Percentiles rank a stretch among this genome's conserved stretches.
phyloP scores from a whole-genome alignment of 768 basidiomycete species.

The Tephrocybe sp. region DNA sequence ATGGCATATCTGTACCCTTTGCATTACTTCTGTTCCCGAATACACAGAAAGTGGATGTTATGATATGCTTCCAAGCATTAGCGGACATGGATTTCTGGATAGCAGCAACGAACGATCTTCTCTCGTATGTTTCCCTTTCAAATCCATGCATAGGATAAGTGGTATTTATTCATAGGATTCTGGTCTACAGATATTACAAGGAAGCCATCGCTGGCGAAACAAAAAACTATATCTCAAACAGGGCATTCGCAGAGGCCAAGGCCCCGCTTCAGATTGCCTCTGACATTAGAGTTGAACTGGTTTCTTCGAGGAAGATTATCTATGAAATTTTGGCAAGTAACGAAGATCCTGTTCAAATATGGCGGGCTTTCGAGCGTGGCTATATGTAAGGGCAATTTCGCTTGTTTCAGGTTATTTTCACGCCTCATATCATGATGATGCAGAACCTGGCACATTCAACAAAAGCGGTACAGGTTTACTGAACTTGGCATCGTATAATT shows the following conservation, averaged over 20 bases:
- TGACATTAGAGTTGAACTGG: conserved; percentile 16
- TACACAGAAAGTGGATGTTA: not conserved
- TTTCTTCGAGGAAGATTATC: conserved; percentile 4
- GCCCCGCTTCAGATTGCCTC: conserved; percentile 5
- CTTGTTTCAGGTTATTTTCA: not conserved
- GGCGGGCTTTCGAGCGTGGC: conserved; percentile 15
- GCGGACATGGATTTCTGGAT: conserved; percentile 1
- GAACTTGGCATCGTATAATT: no score
- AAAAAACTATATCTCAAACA: conserved; percentile 17
- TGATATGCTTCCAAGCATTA: not conserved
- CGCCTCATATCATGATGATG: not conserved
- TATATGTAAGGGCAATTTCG: conserved; percentile 10
- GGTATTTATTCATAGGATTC: no score
- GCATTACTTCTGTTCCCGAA: not conserved
- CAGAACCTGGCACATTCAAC: conserved; percentile 12
- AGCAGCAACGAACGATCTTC: not conserved
- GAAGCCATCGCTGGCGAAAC: conserved; percentile 22
- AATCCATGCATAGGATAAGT: no score
- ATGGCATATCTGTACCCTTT: not conserved
- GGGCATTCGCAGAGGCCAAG: conserved; percentile 12
- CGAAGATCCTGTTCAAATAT: not conserved
- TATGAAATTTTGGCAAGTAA: not conserved
- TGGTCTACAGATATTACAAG: conserved; percentile 18
- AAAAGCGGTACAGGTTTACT: conserved; percentile 8
- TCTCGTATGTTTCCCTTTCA: conserved; percentile 1